Percentiles rank a stretch among this genome's conserved stretches.
phyloP scores from a whole-genome alignment of 306 rosid genomes.

The Castanea crenata region DNA sequence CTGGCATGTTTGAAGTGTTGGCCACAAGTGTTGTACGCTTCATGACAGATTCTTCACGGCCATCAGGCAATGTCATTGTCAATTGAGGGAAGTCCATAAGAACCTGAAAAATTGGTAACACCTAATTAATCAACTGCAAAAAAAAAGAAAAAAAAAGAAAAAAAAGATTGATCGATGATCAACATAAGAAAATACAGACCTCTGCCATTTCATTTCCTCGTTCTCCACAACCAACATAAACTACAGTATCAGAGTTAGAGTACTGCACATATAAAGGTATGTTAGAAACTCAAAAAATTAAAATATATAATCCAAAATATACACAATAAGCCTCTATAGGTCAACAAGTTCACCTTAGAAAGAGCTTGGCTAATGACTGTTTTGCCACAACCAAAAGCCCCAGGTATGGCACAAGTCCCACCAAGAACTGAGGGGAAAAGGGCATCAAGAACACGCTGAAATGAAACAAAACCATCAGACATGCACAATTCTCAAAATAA shows the following conservation, averaged over 20 bases:
- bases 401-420: slow-evolving; percentile 99
- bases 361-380: slow-evolving; percentile 99
- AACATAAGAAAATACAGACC: slow-evolving; percentile 30
- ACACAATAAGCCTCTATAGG: not conserved
- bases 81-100: slow-evolving; percentile 99
- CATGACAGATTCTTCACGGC: slow-evolving; percentile 99
- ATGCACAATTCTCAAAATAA: slow-evolving; percentile 9
- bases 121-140: slow-evolving; percentile 20
- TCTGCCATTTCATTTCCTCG: slow-evolving; percentile 99
- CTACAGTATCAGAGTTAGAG: slow-evolving; percentile 93
- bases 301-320: not conserved
- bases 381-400: slow-evolving; percentile 99
- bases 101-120: slow-evolving; percentile 50
- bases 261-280: slow-evolving; percentile 52
- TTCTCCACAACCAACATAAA: slow-evolving; percentile 98
- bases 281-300: slow-evolving; percentile 10
- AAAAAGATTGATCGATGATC: not conserved
- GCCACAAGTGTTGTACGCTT: slow-evolving; percentile 99
- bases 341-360: slow-evolving; percentile 64
- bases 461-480: slow-evolving; percentile 39
- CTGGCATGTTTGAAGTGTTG: slow-evolving; percentile 99
- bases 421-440: slow-evolving; percentile 99
- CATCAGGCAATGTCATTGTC: slow-evolving; percentile 99
- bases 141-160: fast-evolving
- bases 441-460: slow-evolving; percentile 99